Evolutionary conservation across 139 green algal species (phyloP).

Genomic region (Chlamydomonas sp.): DNA sequence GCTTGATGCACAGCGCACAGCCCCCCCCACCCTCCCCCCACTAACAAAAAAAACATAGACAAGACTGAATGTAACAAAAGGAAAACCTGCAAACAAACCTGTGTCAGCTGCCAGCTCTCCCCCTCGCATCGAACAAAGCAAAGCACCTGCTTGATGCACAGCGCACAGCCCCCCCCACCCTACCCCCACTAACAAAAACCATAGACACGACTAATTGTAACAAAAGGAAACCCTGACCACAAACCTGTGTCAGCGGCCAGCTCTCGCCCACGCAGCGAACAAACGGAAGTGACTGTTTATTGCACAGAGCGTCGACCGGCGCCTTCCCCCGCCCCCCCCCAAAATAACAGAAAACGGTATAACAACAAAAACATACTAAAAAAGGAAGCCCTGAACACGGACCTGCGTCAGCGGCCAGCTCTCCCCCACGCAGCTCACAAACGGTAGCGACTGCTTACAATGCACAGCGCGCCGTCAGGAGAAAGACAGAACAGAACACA

Average conservation of each 20-base stretch:
- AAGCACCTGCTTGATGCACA: not conserved
- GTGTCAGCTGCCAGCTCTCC: not conserved
- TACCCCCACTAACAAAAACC: too few relatives aligned
- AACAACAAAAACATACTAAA: too few relatives aligned
- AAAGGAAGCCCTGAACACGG: too few relatives aligned
- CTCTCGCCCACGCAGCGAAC: constrained; percentile 78
- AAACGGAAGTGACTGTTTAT: too few relatives aligned
- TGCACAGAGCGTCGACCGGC: not conserved
- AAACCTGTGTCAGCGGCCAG: constrained; percentile 88
- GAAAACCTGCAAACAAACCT: not conserved
- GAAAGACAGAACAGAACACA: not conserved
- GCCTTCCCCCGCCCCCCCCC: too few relatives aligned
- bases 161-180: too few relatives aligned
- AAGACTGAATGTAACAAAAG: not conserved
- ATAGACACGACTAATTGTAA: too few relatives aligned
- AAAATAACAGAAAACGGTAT: too few relatives aligned
- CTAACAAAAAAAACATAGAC: not conserved
- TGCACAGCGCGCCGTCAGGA: too few relatives aligned
- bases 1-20: constrained; percentile 2
- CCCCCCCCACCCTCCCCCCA: not conserved
- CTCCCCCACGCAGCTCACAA: constrained; percentile 60
- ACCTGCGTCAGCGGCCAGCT: constrained; percentile 85
- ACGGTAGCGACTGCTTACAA: not conserved
- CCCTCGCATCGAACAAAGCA: not conserved
- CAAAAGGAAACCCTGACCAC: too few relatives aligned